Evolutionary conservation across 1,284 basidiomycete species (phyloP).

Genomic region (Boletellus sp.): DNA sequence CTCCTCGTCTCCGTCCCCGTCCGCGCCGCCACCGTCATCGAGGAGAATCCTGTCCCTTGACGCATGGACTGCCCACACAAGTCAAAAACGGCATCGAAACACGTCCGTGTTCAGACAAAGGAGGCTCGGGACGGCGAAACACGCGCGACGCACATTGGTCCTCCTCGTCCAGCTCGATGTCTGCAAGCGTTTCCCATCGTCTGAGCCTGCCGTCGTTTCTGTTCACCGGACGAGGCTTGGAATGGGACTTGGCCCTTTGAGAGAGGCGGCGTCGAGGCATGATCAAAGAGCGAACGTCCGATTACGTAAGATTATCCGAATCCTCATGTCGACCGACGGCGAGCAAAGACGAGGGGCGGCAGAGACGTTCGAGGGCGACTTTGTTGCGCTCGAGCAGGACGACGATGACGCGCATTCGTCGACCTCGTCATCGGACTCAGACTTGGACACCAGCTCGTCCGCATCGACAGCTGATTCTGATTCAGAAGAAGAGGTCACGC

Average conservation of each 20-base stretch:
- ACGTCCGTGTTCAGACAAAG: neutral
- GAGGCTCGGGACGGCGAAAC: neutral
- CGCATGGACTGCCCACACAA: slow-evolving; percentile 50
- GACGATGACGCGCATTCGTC: slow-evolving; percentile 11
- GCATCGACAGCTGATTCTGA: slow-evolving; percentile 17
- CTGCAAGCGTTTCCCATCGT: slow-evolving; percentile 61
- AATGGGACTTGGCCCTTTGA: slow-evolving; percentile 8
- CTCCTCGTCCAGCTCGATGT: slow-evolving; percentile 73
- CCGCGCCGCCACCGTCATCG: slow-evolving; percentile 46
- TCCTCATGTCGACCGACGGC: slow-evolving; percentile 20
- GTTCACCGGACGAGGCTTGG: slow-evolving; percentile 44
- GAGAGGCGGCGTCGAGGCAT: slow-evolving; percentile 31
- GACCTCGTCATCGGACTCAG: slow-evolving; percentile 8
- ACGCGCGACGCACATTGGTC: slow-evolving; percentile 60
- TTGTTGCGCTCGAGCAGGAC: slow-evolving; percentile 13
- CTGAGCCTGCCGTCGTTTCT: slow-evolving; percentile 50
- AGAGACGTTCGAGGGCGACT: slow-evolving; percentile 21
- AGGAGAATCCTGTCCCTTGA: slow-evolving; percentile 78
- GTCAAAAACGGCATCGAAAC: neutral
- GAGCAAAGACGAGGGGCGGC: slow-evolving; percentile 40
- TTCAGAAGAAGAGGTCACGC: slow-evolving; percentile 46
- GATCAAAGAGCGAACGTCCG: neutral
- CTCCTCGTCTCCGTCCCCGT: slow-evolving; percentile 46
- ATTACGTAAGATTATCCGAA: slow-evolving; percentile 23
- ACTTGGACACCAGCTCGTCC: slow-evolving; percentile 18